Evolutionary conservation across 257 asterid genomes (phyloP).

Genomic region (Nicotiana benthamiana): DNA sequence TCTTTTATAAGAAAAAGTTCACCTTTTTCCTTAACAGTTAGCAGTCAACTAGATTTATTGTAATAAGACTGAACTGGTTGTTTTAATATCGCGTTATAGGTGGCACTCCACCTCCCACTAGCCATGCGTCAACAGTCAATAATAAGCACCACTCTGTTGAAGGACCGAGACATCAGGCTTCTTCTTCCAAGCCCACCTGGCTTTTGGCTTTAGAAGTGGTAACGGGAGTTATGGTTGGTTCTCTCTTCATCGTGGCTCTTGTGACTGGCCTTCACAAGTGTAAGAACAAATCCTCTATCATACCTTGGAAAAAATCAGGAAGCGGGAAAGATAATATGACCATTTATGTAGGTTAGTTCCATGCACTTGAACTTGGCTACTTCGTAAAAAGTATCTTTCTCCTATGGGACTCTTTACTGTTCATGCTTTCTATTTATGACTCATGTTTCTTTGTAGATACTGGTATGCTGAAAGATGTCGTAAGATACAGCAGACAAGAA

Average conservation of each 20-base stretch:
- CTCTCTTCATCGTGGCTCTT: slow-evolving; percentile 51
- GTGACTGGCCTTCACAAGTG: slow-evolving; percentile 51
- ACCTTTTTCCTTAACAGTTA: not conserved
- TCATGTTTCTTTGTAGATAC: slow-evolving; percentile 43
- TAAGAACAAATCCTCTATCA: slow-evolving; percentile 57
- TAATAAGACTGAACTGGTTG: not conserved
- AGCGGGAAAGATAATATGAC: slow-evolving; percentile 58
- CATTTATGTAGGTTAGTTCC: slow-evolving; percentile 58
- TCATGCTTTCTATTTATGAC: not conserved
- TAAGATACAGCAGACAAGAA: slow-evolving; percentile 70
- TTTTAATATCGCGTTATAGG: slow-evolving; percentile 24
- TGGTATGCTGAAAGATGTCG: slow-evolving; percentile 56
- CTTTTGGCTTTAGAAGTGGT: slow-evolving; percentile 65
- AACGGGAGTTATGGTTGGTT: slow-evolving; percentile 65
- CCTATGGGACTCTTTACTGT: not conserved
- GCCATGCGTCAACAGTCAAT: slow-evolving; percentile 29
- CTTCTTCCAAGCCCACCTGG: slow-evolving; percentile 62
- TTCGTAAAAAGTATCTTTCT: not conserved
- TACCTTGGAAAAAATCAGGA: slow-evolving; percentile 73
- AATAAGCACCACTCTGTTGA: slow-evolving; percentile 22
- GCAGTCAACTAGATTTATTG: not conserved
- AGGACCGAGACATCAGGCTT: not conserved
- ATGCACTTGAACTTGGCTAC: not conserved
- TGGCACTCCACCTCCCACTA: slow-evolving; percentile 29
- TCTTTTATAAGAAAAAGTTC: too few relatives aligned